Evolutionary conservation across 208 protist species (phyloP), one percentile per base, ranked within the genome.

Genomic region (Leishmania guyanensis): DNA sequence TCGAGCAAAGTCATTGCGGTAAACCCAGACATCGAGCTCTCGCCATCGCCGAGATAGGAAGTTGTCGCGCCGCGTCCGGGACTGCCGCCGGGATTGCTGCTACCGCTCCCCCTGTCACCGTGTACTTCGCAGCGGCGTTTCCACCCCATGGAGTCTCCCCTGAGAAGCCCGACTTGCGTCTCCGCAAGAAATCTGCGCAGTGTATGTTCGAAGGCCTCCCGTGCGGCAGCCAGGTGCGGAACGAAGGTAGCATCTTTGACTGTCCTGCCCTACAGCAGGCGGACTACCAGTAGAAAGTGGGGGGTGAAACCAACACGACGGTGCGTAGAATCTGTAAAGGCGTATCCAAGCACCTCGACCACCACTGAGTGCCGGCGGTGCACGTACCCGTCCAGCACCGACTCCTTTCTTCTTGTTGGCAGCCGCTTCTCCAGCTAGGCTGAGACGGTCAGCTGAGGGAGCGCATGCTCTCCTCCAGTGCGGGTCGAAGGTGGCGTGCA

Each of bases 231-330:
- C 29, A 89, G 46, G 53, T 76, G 65, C 10, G 54, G 5, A 53
- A 86, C 26, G 62, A 80, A 79, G 29, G 85, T 86, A 14, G 83
- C 82, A 66, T 92, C 88, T 10, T 29, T 50, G 29, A 81, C 46
- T 62, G 60, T 79, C 80, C 94, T 95, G 79, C 93, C 89, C 75
- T 64, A 83, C 5, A 89, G 88, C 22, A 94, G 80, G 17, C 77
- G 75, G 72, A 83, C 56, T 75, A 94, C 83, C n/a, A 88, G 84
- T 6, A 91, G 91, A 74, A 95, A 96, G 60, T 89, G 94, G 65
- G 16, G 91, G 17, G 53, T 94, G 77, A 84, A 87, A 12, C 87
- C 86, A 39, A 87, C 79, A 9, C 86, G 78, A 68, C 85, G 90
- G 48, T 89, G 89, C 17, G 43, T 64, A 12, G 68, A 82, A 16